Percentiles rank a stretch among this genome's conserved stretches.
These are phyloP conservation scores for Solioccasus polychromus DNA, from an alignment of 768 basidiomycete genomes.

Conservation along the genomic window DNA sequence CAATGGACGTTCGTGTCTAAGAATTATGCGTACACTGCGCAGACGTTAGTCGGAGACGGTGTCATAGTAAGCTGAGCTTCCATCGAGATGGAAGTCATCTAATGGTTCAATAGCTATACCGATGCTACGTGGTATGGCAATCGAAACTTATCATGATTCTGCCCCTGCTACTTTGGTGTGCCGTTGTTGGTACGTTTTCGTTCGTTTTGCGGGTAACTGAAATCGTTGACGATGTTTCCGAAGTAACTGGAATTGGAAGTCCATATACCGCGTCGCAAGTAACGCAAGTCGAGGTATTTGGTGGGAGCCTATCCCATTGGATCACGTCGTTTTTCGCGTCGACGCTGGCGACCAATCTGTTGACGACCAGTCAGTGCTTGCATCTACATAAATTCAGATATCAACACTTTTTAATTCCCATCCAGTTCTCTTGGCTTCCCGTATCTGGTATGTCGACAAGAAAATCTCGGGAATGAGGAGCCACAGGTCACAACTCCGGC, in stretches of 20 bases:
- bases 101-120: too few relatives aligned
- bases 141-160: too few relatives aligned
- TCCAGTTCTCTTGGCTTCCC: slow-evolving; percentile 29
- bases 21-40: slow-evolving; percentile 11
- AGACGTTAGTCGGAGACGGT: slow-evolving; percentile 24
- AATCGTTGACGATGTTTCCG: neutral
- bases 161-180: too few relatives aligned
- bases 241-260: slow-evolving; percentile 21
- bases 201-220: too few relatives aligned
- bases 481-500: slow-evolving; percentile 8
- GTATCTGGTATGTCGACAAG: slow-evolving; percentile 30
- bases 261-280: slow-evolving; percentile 13
- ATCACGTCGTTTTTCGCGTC: slow-evolving; percentile 32
- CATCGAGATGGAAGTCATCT: neutral
- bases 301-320: slow-evolving; percentile 27
- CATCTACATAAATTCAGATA: neutral
- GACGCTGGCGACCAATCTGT: slow-evolving; percentile 33
- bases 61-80: slow-evolving; percentile 17
- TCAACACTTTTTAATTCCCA: neutral
- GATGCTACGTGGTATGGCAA: too few relatives aligned
- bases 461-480: slow-evolving; percentile 15
- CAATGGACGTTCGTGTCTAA: slow-evolving; percentile 26
- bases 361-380: slow-evolving; percentile 27
- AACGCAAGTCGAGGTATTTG: slow-evolving; percentile 25
- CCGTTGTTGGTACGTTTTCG: too few relatives aligned